These are phyloP conservation scores for Neurospora sp. DNA, from an alignment of 495 filamentous ascomycete genomes.

Conservation along the genomic window DNA sequence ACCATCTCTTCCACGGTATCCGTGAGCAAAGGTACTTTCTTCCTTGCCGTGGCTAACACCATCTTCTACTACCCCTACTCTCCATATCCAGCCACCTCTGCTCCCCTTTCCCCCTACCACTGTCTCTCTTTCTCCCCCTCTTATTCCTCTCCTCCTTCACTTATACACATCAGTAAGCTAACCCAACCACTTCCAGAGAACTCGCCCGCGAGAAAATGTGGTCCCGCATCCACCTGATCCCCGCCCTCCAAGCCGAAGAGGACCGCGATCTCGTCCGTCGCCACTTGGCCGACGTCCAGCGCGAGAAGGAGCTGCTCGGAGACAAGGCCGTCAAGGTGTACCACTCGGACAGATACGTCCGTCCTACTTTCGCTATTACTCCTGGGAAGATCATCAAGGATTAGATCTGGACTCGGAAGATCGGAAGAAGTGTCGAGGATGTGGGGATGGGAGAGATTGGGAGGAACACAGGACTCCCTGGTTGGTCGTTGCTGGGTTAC, in stretches of 20 bases:
- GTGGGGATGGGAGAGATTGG: not conserved
- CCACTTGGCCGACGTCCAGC: constrained; percentile 70
- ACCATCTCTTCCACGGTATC: constrained; percentile 64
- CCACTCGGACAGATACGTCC: constrained; percentile 76
- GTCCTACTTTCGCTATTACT: constrained; percentile 57
- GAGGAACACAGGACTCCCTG: not conserved
- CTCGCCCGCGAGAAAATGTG: constrained; percentile 96
- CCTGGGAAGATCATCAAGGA: constrained; percentile 41
- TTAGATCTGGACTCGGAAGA: constrained; percentile 13
- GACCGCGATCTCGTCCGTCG: constrained; percentile 88
- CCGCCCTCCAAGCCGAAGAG: constrained; percentile 86
- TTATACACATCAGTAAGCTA: not conserved
- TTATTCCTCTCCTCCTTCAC: not conserved
- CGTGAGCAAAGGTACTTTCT: constrained; percentile 73
- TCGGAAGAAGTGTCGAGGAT: not conserved
- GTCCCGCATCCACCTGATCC: constrained; percentile 85
- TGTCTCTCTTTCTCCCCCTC: not conserved
- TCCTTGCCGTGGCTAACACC: not conserved
- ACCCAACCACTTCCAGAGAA: constrained; percentile 46
- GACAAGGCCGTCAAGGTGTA: constrained; percentile 62
- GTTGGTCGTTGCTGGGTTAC: not conserved
- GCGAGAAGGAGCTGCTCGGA: constrained; percentile 84
- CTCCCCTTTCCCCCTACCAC: not conserved
- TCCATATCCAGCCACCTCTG: too few relatives aligned
- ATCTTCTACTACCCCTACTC: too few relatives aligned